phyloP scores from a whole-genome alignment of 2,329 filamentous ascomycete species.

The Trichocomaceae sp. region DNA sequence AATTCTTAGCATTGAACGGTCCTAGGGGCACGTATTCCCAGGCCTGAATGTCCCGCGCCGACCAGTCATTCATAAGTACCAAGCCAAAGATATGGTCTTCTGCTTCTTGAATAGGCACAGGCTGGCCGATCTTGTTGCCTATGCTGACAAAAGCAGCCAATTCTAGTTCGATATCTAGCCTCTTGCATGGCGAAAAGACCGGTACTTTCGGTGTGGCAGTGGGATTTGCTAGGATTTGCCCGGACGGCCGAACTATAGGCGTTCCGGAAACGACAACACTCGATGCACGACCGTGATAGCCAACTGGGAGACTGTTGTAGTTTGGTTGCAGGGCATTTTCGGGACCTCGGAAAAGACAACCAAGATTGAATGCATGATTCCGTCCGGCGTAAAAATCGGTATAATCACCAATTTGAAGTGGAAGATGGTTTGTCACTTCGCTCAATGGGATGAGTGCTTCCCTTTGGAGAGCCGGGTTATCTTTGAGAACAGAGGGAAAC shows the following conservation, averaged over 20 bases:
- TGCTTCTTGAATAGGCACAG: slow-evolving; percentile 58
- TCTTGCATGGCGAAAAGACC: slow-evolving; percentile 56
- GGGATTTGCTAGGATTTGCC: slow-evolving; percentile 65
- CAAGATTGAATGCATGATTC: slow-evolving; percentile 70
- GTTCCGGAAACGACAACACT: slow-evolving; percentile 70
- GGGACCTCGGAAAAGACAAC: slow-evolving; percentile 65
- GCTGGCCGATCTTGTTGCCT: slow-evolving; percentile 57
- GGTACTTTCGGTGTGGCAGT: slow-evolving; percentile 56
- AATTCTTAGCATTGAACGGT: slow-evolving; percentile 80
- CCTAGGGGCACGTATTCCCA: slow-evolving; percentile 82
- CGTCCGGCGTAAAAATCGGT: slow-evolving; percentile 79
- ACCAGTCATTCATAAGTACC: slow-evolving; percentile 84
- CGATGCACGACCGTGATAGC: slow-evolving; percentile 72
- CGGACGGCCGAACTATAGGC: slow-evolving; percentile 63
- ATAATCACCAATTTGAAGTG: slow-evolving; percentile 74
- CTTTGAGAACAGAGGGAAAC: slow-evolving; percentile 55
- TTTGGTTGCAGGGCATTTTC: slow-evolving; percentile 71
- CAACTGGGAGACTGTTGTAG: slow-evolving; percentile 74
- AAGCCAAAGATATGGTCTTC: slow-evolving; percentile 69
- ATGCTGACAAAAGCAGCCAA: slow-evolving; percentile 67
- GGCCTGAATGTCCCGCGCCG: slow-evolving; percentile 70
- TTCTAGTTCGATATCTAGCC: slow-evolving; percentile 74
- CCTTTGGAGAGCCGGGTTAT: slow-evolving; percentile 53
- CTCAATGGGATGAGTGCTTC: slow-evolving; percentile 54
- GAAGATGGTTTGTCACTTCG: slow-evolving; percentile 60